These are phyloP conservation scores for Sonneratia alba DNA, from an alignment of 345 rosid species.

Conservation along the genomic window DNA sequence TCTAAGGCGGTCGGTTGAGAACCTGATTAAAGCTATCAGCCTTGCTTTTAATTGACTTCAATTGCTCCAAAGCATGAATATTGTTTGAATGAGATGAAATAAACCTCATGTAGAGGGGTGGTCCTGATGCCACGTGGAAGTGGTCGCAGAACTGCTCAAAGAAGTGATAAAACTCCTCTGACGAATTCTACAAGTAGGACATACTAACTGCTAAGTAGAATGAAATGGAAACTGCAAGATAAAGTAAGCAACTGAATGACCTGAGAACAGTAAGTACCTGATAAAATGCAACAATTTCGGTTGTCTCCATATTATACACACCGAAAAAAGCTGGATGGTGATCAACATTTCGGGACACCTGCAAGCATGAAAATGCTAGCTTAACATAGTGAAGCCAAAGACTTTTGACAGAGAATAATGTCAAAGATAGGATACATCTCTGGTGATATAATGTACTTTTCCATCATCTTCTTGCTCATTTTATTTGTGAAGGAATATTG, in stretches of 20 bases:
- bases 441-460: neutral
- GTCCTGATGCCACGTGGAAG: constrained; percentile 58
- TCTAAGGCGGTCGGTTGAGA: neutral
- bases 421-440: neutral
- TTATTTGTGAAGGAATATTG: neutral
- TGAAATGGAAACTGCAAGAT: neutral
- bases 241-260: neutral
- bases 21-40: constrained; percentile 59
- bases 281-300: constrained; percentile 89
- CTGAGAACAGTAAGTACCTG: constrained; percentile 35
- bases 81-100: constrained; percentile 84
- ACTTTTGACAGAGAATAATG: neutral
- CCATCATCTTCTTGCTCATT: neutral
- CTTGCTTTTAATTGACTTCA: constrained; percentile 54
- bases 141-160: constrained; percentile 80
- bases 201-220: neutral
- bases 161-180: constrained; percentile 71
- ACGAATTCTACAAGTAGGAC: constrained; percentile 54
- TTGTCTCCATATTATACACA: constrained; percentile 94
- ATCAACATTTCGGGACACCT: constrained; percentile 66
- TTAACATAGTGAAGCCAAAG: neutral
- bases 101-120: constrained; percentile 57
- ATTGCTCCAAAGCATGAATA: constrained; percentile 65
- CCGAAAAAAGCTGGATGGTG: constrained; percentile 77
- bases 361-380: constrained; percentile 3